Evolutionary conservation across 805 yeast genomes (phyloP), one percentile per base, ranked within the genome.

Genomic region (Kodamaea leandrae): DNA sequence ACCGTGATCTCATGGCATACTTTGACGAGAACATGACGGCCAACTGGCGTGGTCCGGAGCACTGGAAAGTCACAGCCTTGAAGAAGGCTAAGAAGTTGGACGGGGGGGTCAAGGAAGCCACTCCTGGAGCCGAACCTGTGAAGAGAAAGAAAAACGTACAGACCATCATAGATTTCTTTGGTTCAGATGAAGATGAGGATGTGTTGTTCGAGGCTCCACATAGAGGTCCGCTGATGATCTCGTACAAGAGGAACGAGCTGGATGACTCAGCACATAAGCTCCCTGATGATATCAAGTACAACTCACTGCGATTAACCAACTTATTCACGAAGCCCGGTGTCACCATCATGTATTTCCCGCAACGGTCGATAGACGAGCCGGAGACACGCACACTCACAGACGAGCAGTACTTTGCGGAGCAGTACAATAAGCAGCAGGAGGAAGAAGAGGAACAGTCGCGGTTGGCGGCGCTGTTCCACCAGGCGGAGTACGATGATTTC

Each of bases 11-110:
- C 30, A 78, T 86, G 76, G 83, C 89, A 2, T 84, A 87, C 57
- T 88, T 88, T 60, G 96, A 89, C 57, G 80, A 79, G 39, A 73
- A 79, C 15, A 70, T 87, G 61, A 76, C 72, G 43, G 64, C 71
- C 23, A 84, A 80, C 57, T 90, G 97, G 96, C 77, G 95, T 20
- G 97, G 97, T 6, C 74, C 91, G 10, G 91, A 86, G 49, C 95
- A 87, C 62, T 91, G 97, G 97, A 85, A 84, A 61, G 83, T 91
- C 8, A 67, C 75, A 30, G 75, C 78, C 10, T 60, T 83, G 36
- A 82, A 78, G 52, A 71, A 71, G 48, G 49, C 65, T 19, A 66
- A 63, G 44, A 58, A 54, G 16, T 35, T 63, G 10, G 33, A 30
- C n/a, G 33, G 33, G 4, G 21, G 12, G 7, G 50, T 47, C 9